Evolutionary conservation across 2,329 filamentous ascomycete genomes (phyloP).

Genomic region (Hypoxylon sp.): DNA sequence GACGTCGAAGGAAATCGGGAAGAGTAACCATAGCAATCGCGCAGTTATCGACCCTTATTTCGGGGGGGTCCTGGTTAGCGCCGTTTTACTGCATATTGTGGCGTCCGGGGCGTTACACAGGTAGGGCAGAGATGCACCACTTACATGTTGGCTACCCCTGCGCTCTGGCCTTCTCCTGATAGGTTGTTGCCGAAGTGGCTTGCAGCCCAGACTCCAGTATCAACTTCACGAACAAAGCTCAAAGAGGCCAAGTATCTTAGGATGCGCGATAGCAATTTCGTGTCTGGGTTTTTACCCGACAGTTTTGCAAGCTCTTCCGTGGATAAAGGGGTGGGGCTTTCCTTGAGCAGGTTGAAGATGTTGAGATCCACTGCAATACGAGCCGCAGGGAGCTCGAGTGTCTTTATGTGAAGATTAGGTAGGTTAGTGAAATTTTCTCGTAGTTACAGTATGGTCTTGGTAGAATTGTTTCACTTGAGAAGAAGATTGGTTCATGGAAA

Average conservation of each 20-base stretch:
- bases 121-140: conserved; percentile 4
- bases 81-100: conserved; percentile 3
- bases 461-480: too few relatives aligned
- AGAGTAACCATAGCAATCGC: conserved; percentile 24
- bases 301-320: conserved; percentile 36
- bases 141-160: conserved; percentile 38
- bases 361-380: conserved; percentile 39
- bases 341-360: conserved; percentile 36
- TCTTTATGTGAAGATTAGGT: conserved; percentile 18
- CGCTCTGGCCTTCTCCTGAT: conserved; percentile 33
- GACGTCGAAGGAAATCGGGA: conserved; percentile 33
- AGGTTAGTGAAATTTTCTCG: conserved; percentile 1
- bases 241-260: conserved; percentile 38
- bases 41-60: conserved; percentile 32
- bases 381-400: conserved; percentile 30
- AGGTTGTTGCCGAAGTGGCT: conserved; percentile 40
- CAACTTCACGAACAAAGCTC: conserved; percentile 35
- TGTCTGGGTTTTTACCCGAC: conserved; percentile 32
- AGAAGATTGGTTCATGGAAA: background rate
- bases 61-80: background rate
- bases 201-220: conserved; percentile 34
- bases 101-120: conserved; percentile 5
- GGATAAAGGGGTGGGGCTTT: conserved; percentile 25
- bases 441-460: background rate
- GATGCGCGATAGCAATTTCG: conserved; percentile 33